Conservation (phyloP, 2,329 filamentous ascomycete species). For the Neobulgaria alba region DNA sequence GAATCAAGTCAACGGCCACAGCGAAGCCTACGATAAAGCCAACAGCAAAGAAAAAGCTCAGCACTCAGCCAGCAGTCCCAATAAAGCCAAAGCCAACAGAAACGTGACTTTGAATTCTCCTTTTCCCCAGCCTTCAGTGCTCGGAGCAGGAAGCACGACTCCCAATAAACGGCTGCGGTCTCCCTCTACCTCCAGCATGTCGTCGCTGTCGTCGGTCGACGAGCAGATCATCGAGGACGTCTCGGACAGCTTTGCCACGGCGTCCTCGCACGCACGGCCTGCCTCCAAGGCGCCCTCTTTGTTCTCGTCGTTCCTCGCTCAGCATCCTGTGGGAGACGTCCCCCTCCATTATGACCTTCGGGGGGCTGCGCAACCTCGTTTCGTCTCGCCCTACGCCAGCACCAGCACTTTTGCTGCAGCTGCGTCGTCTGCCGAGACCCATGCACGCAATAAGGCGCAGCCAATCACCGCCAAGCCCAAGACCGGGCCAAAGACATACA, state of each 20-base stretch:
- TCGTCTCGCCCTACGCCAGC: slow-evolving; percentile 18
- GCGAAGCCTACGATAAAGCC: background rate
- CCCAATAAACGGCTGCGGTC: slow-evolving; percentile 10
- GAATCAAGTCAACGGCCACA: too few species aligned
- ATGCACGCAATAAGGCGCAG: slow-evolving; percentile 15
- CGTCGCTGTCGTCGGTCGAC: slow-evolving; percentile 32
- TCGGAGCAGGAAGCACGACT: slow-evolving; percentile 3
- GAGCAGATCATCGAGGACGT: slow-evolving; percentile 19
- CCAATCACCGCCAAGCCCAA: slow-evolving; percentile 24
- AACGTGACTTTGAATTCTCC: background rate
- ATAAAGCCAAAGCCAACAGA: background rate
- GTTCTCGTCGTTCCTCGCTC: too few species aligned
- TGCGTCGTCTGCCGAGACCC: slow-evolving; percentile 22
- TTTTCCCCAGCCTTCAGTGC: background rate
- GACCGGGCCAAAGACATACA: slow-evolving; percentile 10
- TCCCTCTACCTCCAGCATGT: slow-evolving; percentile 27
- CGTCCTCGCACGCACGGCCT: slow-evolving; percentile 2
- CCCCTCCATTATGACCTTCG: too few species aligned
- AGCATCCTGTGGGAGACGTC: too few species aligned
- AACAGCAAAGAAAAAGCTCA: too few species aligned
- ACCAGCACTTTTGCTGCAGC: slow-evolving; percentile 16
- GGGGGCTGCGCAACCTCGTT: slow-evolving; percentile 7
- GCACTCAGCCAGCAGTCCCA: too few species aligned
- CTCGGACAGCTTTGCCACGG: too few species aligned
- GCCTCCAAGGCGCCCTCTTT: too few species aligned